Conservation (phyloP, 345 rosid genomes). For the Clarkia xantiana region DNA sequence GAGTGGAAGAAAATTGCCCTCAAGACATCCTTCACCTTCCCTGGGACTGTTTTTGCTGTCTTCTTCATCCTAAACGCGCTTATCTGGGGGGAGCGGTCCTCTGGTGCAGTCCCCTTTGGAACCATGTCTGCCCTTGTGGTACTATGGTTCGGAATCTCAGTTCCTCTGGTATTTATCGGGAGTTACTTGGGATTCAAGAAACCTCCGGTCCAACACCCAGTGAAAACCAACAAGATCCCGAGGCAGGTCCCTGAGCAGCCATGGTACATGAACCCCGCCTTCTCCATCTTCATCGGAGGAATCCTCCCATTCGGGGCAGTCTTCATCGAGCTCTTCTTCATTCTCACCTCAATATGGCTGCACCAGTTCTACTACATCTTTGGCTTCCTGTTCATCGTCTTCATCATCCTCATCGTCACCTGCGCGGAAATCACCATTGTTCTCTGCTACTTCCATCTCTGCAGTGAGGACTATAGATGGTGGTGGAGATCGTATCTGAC, state of each 20-base stretch:
- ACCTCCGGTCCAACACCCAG: slow-evolving; percentile 65
- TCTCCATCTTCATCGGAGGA: slow-evolving; percentile 82
- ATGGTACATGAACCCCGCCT: slow-evolving; percentile 78
- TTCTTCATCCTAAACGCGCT: slow-evolving; percentile 76
- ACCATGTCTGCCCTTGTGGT: slow-evolving; percentile 78
- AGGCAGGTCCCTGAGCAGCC: slow-evolving; percentile 73
- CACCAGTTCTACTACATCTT: slow-evolving; percentile 89
- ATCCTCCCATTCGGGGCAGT: slow-evolving; percentile 92
- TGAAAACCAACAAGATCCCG: slow-evolving; percentile 80
- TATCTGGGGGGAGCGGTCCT: slow-evolving; percentile 89
- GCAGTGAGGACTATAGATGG: slow-evolving; percentile 90
- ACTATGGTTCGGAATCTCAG: slow-evolving; percentile 88
- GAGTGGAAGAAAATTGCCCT: slow-evolving; percentile 78
- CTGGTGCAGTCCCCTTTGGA: slow-evolving; percentile 92
- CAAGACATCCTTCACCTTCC: slow-evolving; percentile 67
- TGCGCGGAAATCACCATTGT: slow-evolving; percentile 87
- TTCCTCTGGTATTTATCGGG: slow-evolving; percentile 72
- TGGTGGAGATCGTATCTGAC: slow-evolving; percentile 98
- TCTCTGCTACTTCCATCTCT: slow-evolving; percentile 88
- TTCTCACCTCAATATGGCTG: slow-evolving; percentile 84
- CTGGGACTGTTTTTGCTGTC: slow-evolving; percentile 39
- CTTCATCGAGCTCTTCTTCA: slow-evolving; percentile 88
- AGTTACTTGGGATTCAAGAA: slow-evolving; percentile 59
- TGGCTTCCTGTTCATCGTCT: slow-evolving; percentile 82
- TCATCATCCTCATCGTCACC: slow-evolving; percentile 56